Evolutionary conservation across 371 early-diverging fungal species (phyloP).

Genomic region (Mucor plumbeus): DNA sequence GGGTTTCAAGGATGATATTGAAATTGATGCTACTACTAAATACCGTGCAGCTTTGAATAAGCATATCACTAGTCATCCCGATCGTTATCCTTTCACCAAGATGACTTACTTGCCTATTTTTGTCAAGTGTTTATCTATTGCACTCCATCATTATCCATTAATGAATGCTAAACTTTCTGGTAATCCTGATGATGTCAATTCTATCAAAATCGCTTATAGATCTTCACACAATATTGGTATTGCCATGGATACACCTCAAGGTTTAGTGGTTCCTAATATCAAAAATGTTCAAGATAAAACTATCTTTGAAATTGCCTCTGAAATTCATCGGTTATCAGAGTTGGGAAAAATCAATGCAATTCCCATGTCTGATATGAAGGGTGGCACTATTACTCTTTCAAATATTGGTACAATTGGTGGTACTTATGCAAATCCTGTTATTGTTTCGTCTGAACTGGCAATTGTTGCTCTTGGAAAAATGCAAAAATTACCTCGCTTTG

Average conservation of each 20-base stretch:
- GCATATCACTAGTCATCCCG: constrained; percentile 44
- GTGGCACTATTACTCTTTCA: constrained; percentile 91
- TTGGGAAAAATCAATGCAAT: constrained; percentile 73
- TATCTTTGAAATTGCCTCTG: constrained; percentile 90
- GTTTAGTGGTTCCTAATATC: constrained; percentile 94
- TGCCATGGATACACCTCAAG: constrained; percentile 96
- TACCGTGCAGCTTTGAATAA: constrained; percentile 76
- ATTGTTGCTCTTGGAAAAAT: constrained; percentile 93
- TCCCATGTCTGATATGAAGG: constrained; percentile 72
- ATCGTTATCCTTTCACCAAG: constrained; percentile 68
- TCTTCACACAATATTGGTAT: constrained; percentile 90
- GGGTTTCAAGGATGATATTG: constrained; percentile 92
- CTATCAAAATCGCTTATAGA: constrained; percentile 73
- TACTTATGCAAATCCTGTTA: constrained; percentile 87
- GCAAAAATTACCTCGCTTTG: constrained; percentile 86
- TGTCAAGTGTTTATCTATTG: constrained; percentile 90
- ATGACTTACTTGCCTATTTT: constrained; percentile 95
- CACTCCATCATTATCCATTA: constrained; percentile 85
- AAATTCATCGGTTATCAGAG: constrained; percentile 80
- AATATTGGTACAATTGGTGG: constrained; percentile 97
- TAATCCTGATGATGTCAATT: constrained; percentile 47
- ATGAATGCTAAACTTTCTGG: constrained; percentile 79
- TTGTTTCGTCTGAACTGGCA: constrained; percentile 87
- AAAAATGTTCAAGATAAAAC: constrained; percentile 89
- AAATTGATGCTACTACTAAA: constrained; percentile 69